Evolutionary conservation across 352 stramenopile species (phyloP).

Genomic region (Peronospora belbahrii): DNA sequence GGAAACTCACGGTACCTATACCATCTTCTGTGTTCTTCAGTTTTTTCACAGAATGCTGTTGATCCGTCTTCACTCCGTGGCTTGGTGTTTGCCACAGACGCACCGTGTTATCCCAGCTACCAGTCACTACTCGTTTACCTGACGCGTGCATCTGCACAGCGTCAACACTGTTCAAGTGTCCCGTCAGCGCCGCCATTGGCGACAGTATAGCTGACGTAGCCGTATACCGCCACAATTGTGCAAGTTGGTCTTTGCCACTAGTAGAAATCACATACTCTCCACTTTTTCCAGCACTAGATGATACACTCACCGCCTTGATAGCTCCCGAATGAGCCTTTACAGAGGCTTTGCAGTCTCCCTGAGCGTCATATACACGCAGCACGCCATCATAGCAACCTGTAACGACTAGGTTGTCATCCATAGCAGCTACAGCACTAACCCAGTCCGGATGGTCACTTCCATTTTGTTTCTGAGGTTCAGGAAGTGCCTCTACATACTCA

Average conservation of each 20-base stretch:
- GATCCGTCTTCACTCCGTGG: constrained; percentile 11
- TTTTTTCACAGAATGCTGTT: constrained; percentile 54
- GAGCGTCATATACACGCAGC: constrained; percentile 66
- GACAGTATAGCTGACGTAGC: constrained; percentile 30
- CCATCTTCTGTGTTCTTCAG: constrained; percentile 47
- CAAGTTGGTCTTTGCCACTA: constrained; percentile 72
- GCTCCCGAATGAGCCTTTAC: constrained; percentile 73
- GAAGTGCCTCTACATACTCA: constrained; percentile 83
- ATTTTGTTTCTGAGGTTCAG: constrained; percentile 60
- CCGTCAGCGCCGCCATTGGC: constrained; percentile 45
- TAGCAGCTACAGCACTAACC: constrained; percentile 65
- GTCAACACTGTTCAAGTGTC: constrained; percentile 82
- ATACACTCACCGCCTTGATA: constrained; percentile 53
- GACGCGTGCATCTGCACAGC: constrained; percentile 32
- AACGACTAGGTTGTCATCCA: constrained; percentile 41
- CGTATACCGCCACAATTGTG: constrained; percentile 58
- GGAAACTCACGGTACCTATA: constrained; percentile 41
- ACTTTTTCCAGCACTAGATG: constrained; percentile 14
- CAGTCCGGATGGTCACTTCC: constrained; percentile 75
- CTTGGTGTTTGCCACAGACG: constrained; percentile 48
- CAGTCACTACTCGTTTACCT: constrained; percentile 44
- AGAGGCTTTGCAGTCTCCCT: constrained; percentile 41
- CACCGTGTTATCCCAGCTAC: constrained; percentile 83
- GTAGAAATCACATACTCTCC: constrained; percentile 55
- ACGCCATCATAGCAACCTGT: constrained; percentile 85